Conservation (phyloP, 768 basidiomycete species). For the Galerina sulciceps region DNA sequence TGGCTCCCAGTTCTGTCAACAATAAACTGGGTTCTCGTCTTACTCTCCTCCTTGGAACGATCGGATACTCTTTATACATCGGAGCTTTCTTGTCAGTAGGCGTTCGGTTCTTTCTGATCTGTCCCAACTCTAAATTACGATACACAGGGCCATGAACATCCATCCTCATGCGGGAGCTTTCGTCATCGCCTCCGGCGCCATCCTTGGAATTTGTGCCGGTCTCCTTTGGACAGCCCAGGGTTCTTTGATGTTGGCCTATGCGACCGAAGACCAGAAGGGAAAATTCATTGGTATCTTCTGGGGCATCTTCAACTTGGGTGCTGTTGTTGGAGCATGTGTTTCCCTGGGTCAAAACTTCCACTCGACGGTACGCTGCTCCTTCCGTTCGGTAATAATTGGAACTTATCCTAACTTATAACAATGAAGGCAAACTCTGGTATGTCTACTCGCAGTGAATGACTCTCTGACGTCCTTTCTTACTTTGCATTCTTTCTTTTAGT, state of each 20-base stretch:
- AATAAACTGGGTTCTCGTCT: constrained; percentile 79
- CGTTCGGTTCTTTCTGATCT: background rate
- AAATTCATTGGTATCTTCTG: constrained; percentile 81
- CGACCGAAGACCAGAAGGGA: constrained; percentile 80
- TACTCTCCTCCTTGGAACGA: constrained; percentile 74
- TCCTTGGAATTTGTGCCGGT: constrained; percentile 73
- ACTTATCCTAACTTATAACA: constrained; percentile 24
- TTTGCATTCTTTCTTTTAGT: constrained; percentile 39
- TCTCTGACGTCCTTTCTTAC: background rate
- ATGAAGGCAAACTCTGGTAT: constrained; percentile 46
- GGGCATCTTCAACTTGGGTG: constrained; percentile 83
- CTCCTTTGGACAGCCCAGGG: constrained; percentile 87
- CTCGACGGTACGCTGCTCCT: constrained; percentile 48
- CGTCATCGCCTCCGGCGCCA: constrained; percentile 70
- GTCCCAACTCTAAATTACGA: background rate
- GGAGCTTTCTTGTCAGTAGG: constrained; percentile 67
- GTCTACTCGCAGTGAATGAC: constrained; percentile 13
- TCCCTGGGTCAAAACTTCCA: constrained; percentile 74
- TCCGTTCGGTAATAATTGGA: background rate
- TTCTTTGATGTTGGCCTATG: constrained; percentile 84
- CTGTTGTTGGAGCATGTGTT: constrained; percentile 78
- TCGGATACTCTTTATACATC: constrained; percentile 79
- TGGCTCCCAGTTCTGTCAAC: constrained; percentile 63
- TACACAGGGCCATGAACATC: constrained; percentile 66
- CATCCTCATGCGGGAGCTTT: constrained; percentile 64